Evolutionary conservation across 164 flowering plant genomes (phyloP), one percentile per base, ranked within the genome.

Genomic region (Piper betle): DNA sequence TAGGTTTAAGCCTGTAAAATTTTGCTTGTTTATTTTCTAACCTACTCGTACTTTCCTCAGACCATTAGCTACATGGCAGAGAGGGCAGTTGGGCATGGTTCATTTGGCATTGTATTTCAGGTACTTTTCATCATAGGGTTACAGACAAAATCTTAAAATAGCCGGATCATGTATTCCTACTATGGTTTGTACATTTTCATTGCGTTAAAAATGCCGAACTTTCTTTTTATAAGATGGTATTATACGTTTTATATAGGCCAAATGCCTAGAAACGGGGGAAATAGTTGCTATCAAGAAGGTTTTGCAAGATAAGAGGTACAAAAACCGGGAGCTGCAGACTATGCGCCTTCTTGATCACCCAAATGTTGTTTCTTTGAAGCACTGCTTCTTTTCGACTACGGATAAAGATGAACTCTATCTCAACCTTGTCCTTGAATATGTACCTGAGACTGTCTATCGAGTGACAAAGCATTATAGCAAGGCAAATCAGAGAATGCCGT

Each of bases 291-390:
- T 84, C 55, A 84, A 84, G 72, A 84, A 84, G 79, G 88, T 85
- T 68, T 63, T 85, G 63, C 88, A 85, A 61, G 88, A 83, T 67
- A 83, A 79, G 80, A 81, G 88, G 68, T 84, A 83, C 46, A 84
- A 86, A 69, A 86, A 86, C 70, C 84, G 92, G 17, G 92, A 84
- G 74, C 60, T 86, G 74, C 88, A 86, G 71, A 82, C 85, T 4
- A 86, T 86, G 88, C 84, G 85, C 39, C 85, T 82, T 78, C 82
- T 85, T 40, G 92, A 86, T 74, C 92, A 86, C 65, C 87, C 89
- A 19, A 86, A 86, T 68, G 76, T 84, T 58, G 86, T 86, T 41
- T 74, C 83, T 5, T 80, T 86, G 63, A 86, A 82, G 57, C 88
- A 85, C 57, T 85, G 91, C 68, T 85, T 85, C 74, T 85, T 82